Evolutionary conservation across 345 rosid species (phyloP).

Genomic region (Populus deltoides): DNA sequence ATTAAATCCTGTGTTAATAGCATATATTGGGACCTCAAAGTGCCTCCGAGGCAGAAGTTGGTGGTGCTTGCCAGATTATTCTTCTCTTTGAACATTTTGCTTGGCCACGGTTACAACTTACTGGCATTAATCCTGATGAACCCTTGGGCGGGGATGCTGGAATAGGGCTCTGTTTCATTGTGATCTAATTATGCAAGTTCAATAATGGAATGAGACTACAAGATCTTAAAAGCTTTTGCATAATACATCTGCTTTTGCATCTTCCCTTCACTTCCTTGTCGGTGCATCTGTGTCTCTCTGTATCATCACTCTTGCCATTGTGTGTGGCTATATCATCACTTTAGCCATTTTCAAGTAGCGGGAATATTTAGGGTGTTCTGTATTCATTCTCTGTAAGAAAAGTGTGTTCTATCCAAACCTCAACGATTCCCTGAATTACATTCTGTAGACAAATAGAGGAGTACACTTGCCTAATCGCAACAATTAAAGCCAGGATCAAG

Average conservation of each 20-base stretch:
- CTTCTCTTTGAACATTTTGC: not conserved
- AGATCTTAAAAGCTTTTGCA: not conserved
- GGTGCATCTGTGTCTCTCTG: not conserved
- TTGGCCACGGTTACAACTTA: not conserved
- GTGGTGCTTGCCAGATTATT: not conserved
- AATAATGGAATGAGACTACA: not conserved
- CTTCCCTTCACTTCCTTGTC: not conserved
- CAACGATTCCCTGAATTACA: constrained; percentile 2
- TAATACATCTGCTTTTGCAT: not conserved
- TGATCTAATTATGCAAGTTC: not conserved
- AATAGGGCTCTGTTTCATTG: not conserved
- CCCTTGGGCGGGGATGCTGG: not conserved
- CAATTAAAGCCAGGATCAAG: constrained; percentile 81
- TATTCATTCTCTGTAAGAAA: not conserved
- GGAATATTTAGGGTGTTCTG: not conserved
- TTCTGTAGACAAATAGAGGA: constrained; percentile 66
- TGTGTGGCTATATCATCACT: not conserved
- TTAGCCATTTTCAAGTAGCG: not conserved
- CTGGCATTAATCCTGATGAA: not conserved
- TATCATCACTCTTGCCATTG: not conserved
- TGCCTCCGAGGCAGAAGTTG: not conserved
- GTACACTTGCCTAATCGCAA: constrained; percentile 48
- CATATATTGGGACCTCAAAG: not conserved
- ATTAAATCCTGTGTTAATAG: not conserved
- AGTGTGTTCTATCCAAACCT: not conserved